These are phyloP conservation scores for Lagenidium sp. DNA, from an alignment of 352 stramenopile genomes.

Conservation along the genomic window DNA sequence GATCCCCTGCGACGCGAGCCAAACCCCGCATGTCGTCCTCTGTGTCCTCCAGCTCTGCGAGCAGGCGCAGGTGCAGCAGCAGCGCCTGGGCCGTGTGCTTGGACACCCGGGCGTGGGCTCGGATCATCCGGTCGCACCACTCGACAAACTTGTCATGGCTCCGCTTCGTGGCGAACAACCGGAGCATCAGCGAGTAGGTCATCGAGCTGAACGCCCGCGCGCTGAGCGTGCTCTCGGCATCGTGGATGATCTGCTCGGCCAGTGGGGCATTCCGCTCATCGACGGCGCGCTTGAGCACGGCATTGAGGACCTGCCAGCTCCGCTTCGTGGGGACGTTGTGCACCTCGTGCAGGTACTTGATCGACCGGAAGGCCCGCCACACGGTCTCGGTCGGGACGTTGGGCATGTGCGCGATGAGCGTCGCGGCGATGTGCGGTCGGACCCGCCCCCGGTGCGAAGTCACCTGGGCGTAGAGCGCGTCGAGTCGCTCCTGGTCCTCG, in stretches of 20 bases:
- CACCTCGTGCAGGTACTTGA: slow-evolving; percentile 35
- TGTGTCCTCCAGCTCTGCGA: slow-evolving; percentile 9
- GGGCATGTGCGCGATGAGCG: slow-evolving; percentile 31
- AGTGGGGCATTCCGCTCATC: slow-evolving; percentile 35
- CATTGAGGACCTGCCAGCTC: slow-evolving; percentile 43
- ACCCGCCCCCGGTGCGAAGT: slow-evolving; percentile 23
- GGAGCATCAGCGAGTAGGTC: slow-evolving; percentile 67
- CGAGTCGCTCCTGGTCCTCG: slow-evolving; percentile 31
- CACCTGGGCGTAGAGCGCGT: slow-evolving; percentile 37
- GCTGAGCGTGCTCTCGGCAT: slow-evolving; percentile 23
- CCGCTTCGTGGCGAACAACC: slow-evolving; percentile 37
- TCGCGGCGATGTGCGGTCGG: slow-evolving; percentile 35
- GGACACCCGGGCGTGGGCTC: slow-evolving; percentile 26
- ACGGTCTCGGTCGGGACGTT: slow-evolving; percentile 31
- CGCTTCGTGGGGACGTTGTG: slow-evolving; percentile 10
- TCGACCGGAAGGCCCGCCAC: slow-evolving; percentile 41
- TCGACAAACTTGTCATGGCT: slow-evolving; percentile 31
- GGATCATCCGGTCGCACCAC: slow-evolving; percentile 41
- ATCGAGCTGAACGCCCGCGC: slow-evolving; percentile 46
- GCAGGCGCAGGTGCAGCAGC: slow-evolving; percentile 27
- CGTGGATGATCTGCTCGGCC: slow-evolving; percentile 40
- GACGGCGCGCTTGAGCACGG: slow-evolving; percentile 43
- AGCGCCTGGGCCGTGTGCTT: slow-evolving; percentile 48
- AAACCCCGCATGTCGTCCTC: neutral
- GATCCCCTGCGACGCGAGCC: too few species aligned